These are phyloP conservation scores for Solanum acaule DNA, from an alignment of 257 asterid genomes.

Conservation along the genomic window DNA sequence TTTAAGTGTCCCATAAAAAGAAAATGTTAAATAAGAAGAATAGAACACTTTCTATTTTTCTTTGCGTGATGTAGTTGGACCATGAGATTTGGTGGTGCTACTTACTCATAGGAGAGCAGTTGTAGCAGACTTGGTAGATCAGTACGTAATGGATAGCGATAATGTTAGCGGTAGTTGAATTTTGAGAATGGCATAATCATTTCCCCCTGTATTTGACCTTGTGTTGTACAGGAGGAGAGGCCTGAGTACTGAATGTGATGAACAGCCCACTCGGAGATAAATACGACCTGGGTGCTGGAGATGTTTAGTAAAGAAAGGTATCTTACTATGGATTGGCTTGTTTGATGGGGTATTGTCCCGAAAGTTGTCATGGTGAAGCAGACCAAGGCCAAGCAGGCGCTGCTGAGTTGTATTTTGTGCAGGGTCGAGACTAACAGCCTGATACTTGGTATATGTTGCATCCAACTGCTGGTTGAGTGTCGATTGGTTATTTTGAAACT, in stretches of 20 bases:
- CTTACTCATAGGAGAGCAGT: conserved; percentile 22
- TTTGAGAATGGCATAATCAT: conserved; percentile 52
- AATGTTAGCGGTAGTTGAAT: conserved; percentile 51
- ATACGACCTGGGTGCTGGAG: conserved; percentile 14
- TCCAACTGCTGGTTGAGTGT: not conserved
- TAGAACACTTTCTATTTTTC: conserved; percentile 1
- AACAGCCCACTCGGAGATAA: conserved; percentile 30
- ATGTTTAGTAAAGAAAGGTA: conserved; percentile 25
- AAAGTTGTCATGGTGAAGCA: conserved; percentile 11
- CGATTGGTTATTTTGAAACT: not conserved
- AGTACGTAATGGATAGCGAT: conserved; percentile 39
- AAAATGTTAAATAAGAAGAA: not conserved
- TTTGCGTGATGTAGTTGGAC: conserved; percentile 15
- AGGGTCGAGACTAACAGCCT: conserved; percentile 10
- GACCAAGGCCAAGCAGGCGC: conserved; percentile 21
- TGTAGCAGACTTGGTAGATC: conserved; percentile 29
- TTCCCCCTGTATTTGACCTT: conserved; percentile 75
- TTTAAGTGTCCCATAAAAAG: not conserved
- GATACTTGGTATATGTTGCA: conserved; percentile 8
- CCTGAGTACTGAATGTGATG: conserved; percentile 31
- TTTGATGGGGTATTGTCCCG: conserved; percentile 14
- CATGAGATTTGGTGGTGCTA: conserved; percentile 19
- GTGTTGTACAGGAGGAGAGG: conserved; percentile 71
- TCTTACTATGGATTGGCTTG: conserved; percentile 21
- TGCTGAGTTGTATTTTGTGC: conserved; percentile 14